A percentile compares a stretch with the other conserved stretches of the same genome.
phyloP scores from a whole-genome alignment of 306 rosid species.

The Canavalia gladiata region DNA sequence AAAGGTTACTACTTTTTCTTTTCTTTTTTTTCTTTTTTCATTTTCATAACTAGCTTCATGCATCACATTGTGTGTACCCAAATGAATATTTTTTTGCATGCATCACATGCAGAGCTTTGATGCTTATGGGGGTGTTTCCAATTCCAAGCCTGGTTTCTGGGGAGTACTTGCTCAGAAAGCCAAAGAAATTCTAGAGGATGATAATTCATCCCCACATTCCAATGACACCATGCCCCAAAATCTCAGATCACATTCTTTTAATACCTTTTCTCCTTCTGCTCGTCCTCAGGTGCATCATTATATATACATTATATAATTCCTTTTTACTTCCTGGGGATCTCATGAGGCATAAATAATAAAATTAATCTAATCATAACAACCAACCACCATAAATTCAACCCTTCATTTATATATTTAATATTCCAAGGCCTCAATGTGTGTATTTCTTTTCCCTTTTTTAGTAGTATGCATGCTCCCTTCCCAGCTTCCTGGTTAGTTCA shows the following conservation, averaged over 20 bases:
- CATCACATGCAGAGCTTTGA: constrained; percentile 64
- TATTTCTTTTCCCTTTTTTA: too few relatives aligned
- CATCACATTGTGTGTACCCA: too few relatives aligned
- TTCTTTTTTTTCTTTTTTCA: background rate
- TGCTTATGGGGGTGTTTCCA: constrained; percentile 57
- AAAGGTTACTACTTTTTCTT: constrained; percentile 52
- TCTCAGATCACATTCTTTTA: constrained; percentile 45
- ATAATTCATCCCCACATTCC: constrained; percentile 41
- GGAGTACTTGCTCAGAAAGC: constrained; percentile 89
- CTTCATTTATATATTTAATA: too few relatives aligned
- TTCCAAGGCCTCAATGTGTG: too few relatives aligned
- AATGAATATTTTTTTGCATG: background rate
- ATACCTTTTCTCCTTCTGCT: constrained; percentile 39
- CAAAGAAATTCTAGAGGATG: constrained; percentile 85
- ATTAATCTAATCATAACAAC: too few relatives aligned
- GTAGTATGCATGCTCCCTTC: too few relatives aligned
- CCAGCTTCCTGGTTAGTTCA: too few relatives aligned
- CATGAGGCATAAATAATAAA: too few relatives aligned
- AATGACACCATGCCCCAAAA: constrained; percentile 28
- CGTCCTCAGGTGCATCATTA: constrained; percentile 54
- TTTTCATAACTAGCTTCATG: background rate
- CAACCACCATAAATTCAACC: too few relatives aligned
- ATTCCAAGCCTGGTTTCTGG: constrained; percentile 83
- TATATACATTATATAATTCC: too few relatives aligned
- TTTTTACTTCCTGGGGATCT: too few relatives aligned